Percentiles rank a stretch among this genome's conserved stretches.
phyloP scores from a whole-genome alignment of 2,329 filamentous ascomycete genomes.

The Periconia sp. region DNA sequence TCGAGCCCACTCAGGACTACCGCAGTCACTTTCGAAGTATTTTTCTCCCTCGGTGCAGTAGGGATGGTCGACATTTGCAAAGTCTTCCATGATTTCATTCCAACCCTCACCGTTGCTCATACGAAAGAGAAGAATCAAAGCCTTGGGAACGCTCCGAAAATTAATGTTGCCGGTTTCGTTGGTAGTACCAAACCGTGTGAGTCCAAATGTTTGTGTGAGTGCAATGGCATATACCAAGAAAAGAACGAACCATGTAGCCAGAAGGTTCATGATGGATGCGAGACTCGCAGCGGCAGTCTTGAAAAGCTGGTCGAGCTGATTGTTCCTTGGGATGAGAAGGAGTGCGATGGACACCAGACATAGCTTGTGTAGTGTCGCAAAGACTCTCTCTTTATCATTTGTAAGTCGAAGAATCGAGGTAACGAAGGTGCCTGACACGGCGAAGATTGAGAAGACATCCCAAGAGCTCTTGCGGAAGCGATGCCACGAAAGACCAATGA shows the following conservation, averaged over 20 bases:
- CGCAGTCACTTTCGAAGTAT: conserved; percentile 91
- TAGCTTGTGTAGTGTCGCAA: conserved; percentile 87
- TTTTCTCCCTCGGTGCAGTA: conserved; percentile 74
- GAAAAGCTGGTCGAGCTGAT: conserved; percentile 96
- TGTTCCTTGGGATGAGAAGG: conserved; percentile 92
- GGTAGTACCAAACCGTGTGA: conserved; percentile 84
- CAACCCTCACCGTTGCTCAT: conserved; percentile 95
- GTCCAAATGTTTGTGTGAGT: conserved; percentile 91
- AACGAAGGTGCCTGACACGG: conserved; percentile 79
- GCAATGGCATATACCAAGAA: conserved; percentile 97
- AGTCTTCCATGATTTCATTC: conserved; percentile 98
- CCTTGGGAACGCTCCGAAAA: conserved; percentile 91
- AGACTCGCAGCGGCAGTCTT: conserved; percentile 97
- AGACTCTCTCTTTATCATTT: conserved; percentile 61
- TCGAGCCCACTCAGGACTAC: conserved; percentile 86
- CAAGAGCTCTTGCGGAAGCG: conserved; percentile 92
- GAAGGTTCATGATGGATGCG: conserved; percentile 84
- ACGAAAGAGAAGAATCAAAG: conserved; percentile 88
- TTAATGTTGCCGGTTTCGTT: conserved; percentile 82
- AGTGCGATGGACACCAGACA: conserved; percentile 90
- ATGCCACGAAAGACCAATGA: conserved; percentile 88
- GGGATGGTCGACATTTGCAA: conserved; percentile 77
- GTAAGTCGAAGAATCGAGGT: conserved; percentile 80
- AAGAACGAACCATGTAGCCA: conserved; percentile 96
- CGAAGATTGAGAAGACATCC: conserved; percentile 87